Evolutionary conservation across 2,329 filamentous ascomycete species (phyloP), one percentile per base, ranked within the genome.

Genomic region (Penicillium psychrosexuale): DNA sequence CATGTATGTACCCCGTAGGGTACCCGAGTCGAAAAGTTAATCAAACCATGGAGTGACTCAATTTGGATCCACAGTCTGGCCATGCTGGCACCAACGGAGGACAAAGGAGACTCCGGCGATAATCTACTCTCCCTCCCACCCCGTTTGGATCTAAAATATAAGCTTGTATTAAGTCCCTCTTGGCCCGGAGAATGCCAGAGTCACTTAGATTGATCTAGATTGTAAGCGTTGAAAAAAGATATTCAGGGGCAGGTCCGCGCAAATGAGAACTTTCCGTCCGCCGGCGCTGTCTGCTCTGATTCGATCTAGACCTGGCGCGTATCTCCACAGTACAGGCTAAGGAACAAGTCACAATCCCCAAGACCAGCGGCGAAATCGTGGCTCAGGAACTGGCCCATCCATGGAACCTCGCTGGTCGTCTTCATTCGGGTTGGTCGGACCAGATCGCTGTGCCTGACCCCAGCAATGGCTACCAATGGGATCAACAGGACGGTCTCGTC

Each of bases 391-490:
- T 5, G 8, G 5, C 24, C 39, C 19, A 52, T 12, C 46, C 47
- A 45, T 51, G 52, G 52, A 24, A 36, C 2, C 6, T 9, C 5
- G 8, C 7, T 15, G 8, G 22, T 8, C 6, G 38, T 19, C 13
- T 51, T 17, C 47, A 54, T 39, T 51, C 39, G 39, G 52, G 47
- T 54, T 54, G 52, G 52, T 28, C 39, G 12, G 8, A 51, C 47
- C 47, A 45, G 13, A 38, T 15, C 48, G 40, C 19, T 43, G 17
- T 30, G 30, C 47, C 40, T 43, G 28, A 15, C 15, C n/a, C 34
- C 12, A 15, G 34, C 19, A 1, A 11, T 22, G 28, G 38, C 24
- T 17, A 15, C 52, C 47, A 54, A 54, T 54, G 19, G 52, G 27
- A 51, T 54, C 28, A 39, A n/a, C 9, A 5, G 24, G 27, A 44